Conservation (phyloP, 805 yeast genomes). For the Pichia kluyveri region DNA sequence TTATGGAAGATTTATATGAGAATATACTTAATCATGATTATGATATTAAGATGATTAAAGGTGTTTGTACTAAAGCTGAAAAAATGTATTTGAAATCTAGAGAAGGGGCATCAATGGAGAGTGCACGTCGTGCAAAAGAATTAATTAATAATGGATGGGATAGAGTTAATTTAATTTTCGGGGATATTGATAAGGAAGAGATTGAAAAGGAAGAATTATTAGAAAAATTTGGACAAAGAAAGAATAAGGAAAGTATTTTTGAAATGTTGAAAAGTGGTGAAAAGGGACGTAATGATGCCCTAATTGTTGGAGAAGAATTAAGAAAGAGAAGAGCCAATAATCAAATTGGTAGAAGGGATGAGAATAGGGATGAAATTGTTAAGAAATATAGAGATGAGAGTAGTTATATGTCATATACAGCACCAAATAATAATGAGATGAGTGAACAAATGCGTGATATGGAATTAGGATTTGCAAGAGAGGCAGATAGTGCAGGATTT, state of each 20-base stretch:
- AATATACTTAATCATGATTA: conserved; percentile 51
- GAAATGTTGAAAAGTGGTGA: conserved; percentile 39
- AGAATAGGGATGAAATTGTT: neutral
- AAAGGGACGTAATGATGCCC: conserved; percentile 42
- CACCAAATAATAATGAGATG: conserved; percentile 64
- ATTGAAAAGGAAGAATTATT: conserved; percentile 66
- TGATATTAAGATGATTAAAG: conserved; percentile 56
- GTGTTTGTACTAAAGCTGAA: conserved; percentile 82
- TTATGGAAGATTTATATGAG: conserved; percentile 61
- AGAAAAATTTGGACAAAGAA: conserved; percentile 59
- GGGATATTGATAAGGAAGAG: conserved; percentile 64
- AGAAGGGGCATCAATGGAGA: conserved; percentile 75
- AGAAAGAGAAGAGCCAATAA: neutral
- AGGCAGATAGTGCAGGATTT: conserved; percentile 78
- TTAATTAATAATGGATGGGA: conserved; percentile 78
- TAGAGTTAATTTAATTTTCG: conserved; percentile 72
- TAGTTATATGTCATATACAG: conserved; percentile 81
- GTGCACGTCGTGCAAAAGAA: conserved; percentile 80
- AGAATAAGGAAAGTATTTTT: conserved; percentile 83
- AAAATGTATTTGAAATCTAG: conserved; percentile 78
- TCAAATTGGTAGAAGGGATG: conserved; percentile 14
- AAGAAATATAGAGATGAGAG: conserved; percentile 63
- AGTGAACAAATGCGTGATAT: conserved; percentile 67
- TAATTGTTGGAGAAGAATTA: conserved; percentile 35
- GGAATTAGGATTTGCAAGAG: conserved; percentile 50